phyloP scores from a whole-genome alignment of 163 green algal genomes.

The Scenedesmus sp. region DNA sequence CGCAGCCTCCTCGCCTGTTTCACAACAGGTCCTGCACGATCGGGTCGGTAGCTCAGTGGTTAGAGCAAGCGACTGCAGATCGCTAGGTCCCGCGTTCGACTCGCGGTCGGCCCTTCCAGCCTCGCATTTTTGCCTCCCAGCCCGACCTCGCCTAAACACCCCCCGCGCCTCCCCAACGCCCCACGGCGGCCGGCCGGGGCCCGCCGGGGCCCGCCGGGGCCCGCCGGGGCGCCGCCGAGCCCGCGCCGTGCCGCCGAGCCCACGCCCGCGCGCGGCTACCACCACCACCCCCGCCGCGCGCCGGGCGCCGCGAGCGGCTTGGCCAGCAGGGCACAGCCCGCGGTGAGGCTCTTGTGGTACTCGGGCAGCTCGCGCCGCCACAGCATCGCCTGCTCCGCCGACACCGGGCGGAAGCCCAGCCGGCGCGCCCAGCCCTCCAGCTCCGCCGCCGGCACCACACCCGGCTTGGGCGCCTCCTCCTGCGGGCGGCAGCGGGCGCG shows the following conservation, averaged over 20 bases:
- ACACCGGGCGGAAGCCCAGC: neutral
- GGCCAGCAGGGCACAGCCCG: constrained; percentile 24
- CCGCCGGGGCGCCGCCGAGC: no score
- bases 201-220: no score
- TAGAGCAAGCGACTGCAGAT: constrained; percentile 60
- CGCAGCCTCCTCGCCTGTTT: no score
- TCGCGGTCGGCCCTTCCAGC: constrained; percentile 43
- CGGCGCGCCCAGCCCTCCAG: constrained; percentile 11
- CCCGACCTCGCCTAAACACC: no score
- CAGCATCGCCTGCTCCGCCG: constrained; percentile 23
- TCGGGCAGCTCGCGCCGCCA: constrained; percentile 38
- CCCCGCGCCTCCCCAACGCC: no score
- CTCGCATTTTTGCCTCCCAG: neutral
- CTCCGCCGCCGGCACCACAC: neutral
- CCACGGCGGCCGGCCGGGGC: no score
- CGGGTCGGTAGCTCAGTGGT: constrained; percentile 57
- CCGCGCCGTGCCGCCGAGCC: no score
- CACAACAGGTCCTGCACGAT: no score
- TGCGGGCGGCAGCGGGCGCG: neutral
- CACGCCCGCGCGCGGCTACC: no score
- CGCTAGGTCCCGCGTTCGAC: constrained; percentile 54
- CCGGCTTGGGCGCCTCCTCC: neutral
- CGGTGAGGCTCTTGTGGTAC: constrained; percentile 31
- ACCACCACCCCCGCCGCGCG: no score
- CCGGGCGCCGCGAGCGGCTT: no score